Evolutionary conservation across 257 asterid species (phyloP).

Genomic region (Nicotiana noctiflora): DNA sequence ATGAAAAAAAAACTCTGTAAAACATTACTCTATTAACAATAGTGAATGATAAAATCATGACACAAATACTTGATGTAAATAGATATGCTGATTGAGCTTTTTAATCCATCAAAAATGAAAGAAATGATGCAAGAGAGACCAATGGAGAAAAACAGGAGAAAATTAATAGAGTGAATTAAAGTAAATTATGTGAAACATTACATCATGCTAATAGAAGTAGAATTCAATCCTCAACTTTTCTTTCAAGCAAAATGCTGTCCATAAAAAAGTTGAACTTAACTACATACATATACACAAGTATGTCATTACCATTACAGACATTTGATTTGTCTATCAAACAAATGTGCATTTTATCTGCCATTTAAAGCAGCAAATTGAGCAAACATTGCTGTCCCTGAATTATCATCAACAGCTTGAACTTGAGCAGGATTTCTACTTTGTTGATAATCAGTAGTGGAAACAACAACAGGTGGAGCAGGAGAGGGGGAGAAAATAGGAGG

Average conservation of each 20-base stretch:
- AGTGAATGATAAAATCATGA: background rate
- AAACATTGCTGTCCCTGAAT: constrained; percentile 55
- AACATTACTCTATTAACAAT: background rate
- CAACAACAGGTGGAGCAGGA: background rate
- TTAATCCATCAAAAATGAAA: background rate
- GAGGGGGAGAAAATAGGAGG: background rate
- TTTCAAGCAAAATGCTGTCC: background rate
- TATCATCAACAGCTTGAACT: constrained; percentile 34
- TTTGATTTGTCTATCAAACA: background rate
- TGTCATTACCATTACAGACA: background rate
- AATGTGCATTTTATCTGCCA: constrained; percentile 28
- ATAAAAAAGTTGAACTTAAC: background rate
- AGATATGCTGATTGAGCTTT: background rate
- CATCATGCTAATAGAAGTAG: background rate
- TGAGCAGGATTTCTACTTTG: constrained; percentile 9
- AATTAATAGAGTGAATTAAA: background rate
- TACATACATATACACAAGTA: background rate
- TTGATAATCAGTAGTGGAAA: background rate
- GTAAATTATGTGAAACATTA: background rate
- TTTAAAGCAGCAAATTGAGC: constrained; percentile 50
- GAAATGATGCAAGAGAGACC: background rate
- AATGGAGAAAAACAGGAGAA: background rate
- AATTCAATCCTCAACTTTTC: background rate
- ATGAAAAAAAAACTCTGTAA: too few species aligned
- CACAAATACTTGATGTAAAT: background rate